Percentiles rank a stretch among this genome's conserved stretches.
Evolutionary conservation across 1,284 basidiomycete genomes (phyloP).

Genomic region (Bondarzewia mesenterica): DNA sequence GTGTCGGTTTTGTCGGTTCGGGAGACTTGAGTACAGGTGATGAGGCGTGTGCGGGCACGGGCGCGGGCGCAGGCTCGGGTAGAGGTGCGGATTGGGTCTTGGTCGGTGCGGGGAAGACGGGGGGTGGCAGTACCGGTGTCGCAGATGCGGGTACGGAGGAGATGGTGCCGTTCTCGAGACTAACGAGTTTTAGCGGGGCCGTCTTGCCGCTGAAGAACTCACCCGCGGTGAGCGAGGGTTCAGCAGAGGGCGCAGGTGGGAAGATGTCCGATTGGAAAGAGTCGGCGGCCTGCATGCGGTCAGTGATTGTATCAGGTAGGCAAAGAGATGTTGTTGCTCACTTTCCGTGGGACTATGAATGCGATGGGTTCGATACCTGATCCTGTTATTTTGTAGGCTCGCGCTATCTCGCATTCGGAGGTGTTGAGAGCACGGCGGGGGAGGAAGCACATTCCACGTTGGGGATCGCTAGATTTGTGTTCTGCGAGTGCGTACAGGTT

Average conservation of each 20-base stretch:
- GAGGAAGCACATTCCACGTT: constrained; percentile 95
- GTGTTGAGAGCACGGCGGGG: constrained; percentile 86
- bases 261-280: constrained; percentile 92
- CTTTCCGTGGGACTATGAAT: constrained; percentile 91
- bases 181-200: constrained; percentile 62
- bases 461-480: constrained; percentile 86
- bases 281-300: constrained; percentile 51
- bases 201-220: constrained; percentile 88
- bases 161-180: constrained; percentile 49
- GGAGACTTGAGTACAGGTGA: constrained; percentile 21
- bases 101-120: constrained; percentile 15
- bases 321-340: constrained; percentile 19
- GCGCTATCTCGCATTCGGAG: constrained; percentile 90
- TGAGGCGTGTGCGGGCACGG: constrained; percentile 21
- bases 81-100: constrained; percentile 25
- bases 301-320: background rate
- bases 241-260: constrained; percentile 80
- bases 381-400: constrained; percentile 86
- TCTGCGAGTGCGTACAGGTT: constrained; percentile 76
- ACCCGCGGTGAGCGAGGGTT: constrained; percentile 72
- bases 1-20: too few species aligned
- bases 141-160: constrained; percentile 29
- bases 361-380: constrained; percentile 79
- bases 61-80: constrained; percentile 25
- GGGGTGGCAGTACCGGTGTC: constrained; percentile 16